Conservation (phyloP, 192 early-diverging fungal species). For the Coemansia sp. region DNA sequence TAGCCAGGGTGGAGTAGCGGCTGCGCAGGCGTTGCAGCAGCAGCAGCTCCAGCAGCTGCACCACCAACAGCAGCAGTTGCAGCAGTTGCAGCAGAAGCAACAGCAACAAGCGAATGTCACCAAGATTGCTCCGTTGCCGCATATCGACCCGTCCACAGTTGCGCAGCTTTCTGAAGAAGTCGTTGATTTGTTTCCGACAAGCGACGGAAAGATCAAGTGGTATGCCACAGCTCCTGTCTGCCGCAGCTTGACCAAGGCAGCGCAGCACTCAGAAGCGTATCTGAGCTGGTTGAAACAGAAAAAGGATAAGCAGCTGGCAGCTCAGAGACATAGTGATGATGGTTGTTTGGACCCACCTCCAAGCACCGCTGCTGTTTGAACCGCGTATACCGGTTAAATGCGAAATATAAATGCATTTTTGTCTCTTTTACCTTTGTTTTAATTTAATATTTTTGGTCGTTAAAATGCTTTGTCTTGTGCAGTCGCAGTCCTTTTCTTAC, state of each 20-base stretch:
- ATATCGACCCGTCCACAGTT: conserved; percentile 14
- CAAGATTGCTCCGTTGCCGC: conserved; percentile 14
- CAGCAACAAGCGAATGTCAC: conserved; percentile 4
- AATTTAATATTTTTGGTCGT: too few species aligned
- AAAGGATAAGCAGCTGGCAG: background rate
- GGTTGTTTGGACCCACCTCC: background rate
- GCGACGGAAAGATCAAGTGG: conserved; percentile 40
- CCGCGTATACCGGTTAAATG: background rate
- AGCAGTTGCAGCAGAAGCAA: conserved; percentile 9
- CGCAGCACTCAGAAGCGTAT: conserved; percentile 35
- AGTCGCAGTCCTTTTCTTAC: too few species aligned
- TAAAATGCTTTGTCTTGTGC: too few species aligned
- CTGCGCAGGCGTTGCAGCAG: conserved; percentile 14
- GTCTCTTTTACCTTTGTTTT: too few species aligned
- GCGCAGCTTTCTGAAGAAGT: conserved; percentile 36
- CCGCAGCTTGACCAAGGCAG: background rate
- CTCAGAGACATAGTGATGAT: background rate
- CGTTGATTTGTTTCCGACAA: conserved; percentile 37
- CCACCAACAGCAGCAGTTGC: conserved; percentile 15
- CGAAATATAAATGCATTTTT: too few species aligned
- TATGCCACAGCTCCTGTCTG: conserved; percentile 39
- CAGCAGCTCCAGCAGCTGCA: conserved; percentile 20
- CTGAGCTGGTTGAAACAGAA: conserved; percentile 24
- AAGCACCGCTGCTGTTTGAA: background rate
- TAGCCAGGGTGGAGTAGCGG: background rate